These are phyloP conservation scores for Trypethelium eluteriae DNA, from an alignment of 495 filamentous ascomycete genomes.

Conservation along the genomic window DNA sequence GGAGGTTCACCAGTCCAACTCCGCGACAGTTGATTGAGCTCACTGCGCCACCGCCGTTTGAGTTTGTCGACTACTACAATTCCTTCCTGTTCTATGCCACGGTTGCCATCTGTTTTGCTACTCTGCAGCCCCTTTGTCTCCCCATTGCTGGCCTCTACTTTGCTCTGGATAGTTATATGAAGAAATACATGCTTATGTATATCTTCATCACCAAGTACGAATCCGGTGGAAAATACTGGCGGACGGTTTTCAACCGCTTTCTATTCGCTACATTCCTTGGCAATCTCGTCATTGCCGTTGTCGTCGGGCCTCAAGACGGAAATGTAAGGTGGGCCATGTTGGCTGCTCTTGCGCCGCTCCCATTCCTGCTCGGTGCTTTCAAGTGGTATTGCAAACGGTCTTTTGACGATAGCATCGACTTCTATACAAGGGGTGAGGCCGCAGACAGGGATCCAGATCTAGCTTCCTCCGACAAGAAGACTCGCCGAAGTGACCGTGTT, in stretches of 20 bases:
- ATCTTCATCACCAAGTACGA: slow-evolving; percentile 95
- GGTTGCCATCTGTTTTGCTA: slow-evolving; percentile 76
- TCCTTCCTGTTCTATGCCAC: slow-evolving; percentile 92
- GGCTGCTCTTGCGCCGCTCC: slow-evolving; percentile 63
- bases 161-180: slow-evolving; percentile 73
- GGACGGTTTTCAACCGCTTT: slow-evolving; percentile 81
- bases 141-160: slow-evolving; percentile 89
- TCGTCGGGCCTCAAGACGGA: slow-evolving; percentile 32
- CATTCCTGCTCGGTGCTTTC: slow-evolving; percentile 73
- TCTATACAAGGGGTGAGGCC: slow-evolving; percentile 56
- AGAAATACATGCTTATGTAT: slow-evolving; percentile 89
- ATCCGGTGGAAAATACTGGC: slow-evolving; percentile 91
- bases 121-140: slow-evolving; percentile 83
- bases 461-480: slow-evolving; percentile 43
- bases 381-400: slow-evolving; percentile 71
- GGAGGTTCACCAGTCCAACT: slow-evolving; percentile 78
- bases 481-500: slow-evolving; percentile 57
- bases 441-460: slow-evolving; percentile 50
- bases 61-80: slow-evolving; percentile 96
- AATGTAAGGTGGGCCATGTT: slow-evolving; percentile 49
- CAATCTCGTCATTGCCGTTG: slow-evolving; percentile 63
- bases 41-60: slow-evolving; percentile 85
- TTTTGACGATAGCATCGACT: slow-evolving; percentile 73
- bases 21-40: slow-evolving; percentile 89
- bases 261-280: slow-evolving; percentile 74